Base-by-base conservation (phyloP, 1,284 basidiomycete genomes). In the Ganoderma resinaceum region DNA sequence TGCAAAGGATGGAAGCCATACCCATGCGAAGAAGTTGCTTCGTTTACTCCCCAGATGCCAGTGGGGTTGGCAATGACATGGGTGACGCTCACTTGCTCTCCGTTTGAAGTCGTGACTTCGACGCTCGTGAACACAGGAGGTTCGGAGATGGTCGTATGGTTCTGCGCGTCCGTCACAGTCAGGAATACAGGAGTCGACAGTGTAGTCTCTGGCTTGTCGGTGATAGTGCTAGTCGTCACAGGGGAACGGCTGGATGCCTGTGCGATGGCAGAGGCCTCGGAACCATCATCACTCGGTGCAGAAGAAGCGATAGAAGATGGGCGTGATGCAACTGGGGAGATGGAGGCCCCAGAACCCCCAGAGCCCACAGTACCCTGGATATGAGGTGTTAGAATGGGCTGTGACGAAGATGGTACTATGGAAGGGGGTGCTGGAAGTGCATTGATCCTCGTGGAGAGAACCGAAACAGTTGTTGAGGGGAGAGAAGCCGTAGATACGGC, bases 1-100 rank as follows among this genome's bases (percentile, higher is more conserved):
- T 5, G 11, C 20, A 55, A 16, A 72, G 68, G 73, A 69, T 63
- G 23, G 62, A 76, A 46, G 69, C 60, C 58, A 49, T 76, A 70
- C 63, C 77, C 67, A 49, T 60, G 35, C 72, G 55, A 29, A 2
- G 60, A n/a, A n/a, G 52, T 35, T 7, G 52, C 53, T 5, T 37
- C 63, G 31, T 58, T 52, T n/a, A 77, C 72, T 16, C 72, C 73
- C 71, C 75, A 77, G 37, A 76, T 73, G 7, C 76, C 76, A 16
- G 81, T 81, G 18, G 85, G 86, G 74, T 87, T 88, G 11, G 86
- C 84, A 35, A 83, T 79, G 42, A 87, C 78, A 69, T 86, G 79
- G 1, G 87, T 88, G 63, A 81, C 76, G 7, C 85, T 86, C 18
- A 84, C 77, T 31, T 82, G 72, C 26, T 75, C 74, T 8, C 86